phyloP scores from a whole-genome alignment of 108 stramenopile genomes.

The Stephanodiscus triporus region DNA sequence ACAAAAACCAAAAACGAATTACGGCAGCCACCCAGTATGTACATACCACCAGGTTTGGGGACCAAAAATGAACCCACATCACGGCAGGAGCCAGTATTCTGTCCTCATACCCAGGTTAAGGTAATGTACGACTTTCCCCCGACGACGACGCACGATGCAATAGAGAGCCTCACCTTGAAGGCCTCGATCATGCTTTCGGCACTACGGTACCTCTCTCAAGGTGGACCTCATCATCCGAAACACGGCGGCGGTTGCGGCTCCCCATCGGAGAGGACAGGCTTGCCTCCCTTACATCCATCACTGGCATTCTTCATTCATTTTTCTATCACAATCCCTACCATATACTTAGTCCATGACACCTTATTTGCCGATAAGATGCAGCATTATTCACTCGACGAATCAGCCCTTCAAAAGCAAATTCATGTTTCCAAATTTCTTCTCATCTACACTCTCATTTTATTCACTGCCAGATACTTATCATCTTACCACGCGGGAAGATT shows the following conservation, averaged over 20 bases:
- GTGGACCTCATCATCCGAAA: conserved; percentile 53
- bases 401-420: conserved; percentile 13
- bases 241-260: conserved; percentile 33
- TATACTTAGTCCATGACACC: conserved; percentile 54
- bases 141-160: too few relatives aligned
- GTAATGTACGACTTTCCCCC: too few relatives aligned
- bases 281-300: conserved; percentile 55
- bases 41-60: too few relatives aligned
- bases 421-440: conserved; percentile 28
- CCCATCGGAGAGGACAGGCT: background rate
- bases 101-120: too few relatives aligned
- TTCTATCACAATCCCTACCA: conserved; percentile 35
- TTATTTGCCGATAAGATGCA: conserved; percentile 6
- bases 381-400: background rate
- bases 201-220: conserved; percentile 53
- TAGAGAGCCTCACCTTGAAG: too few relatives aligned
- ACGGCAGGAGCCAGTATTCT: too few relatives aligned
- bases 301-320: conserved; percentile 65
- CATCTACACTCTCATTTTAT: conserved; percentile 46
- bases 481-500: conserved; percentile 35
- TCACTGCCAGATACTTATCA: conserved; percentile 49
- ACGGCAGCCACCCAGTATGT: too few relatives aligned
- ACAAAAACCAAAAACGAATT: too few relatives aligned
- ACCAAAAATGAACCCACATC: too few relatives aligned
- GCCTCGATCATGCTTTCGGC: too few relatives aligned